Percentiles rank a stretch among this genome's conserved stretches.
These are phyloP conservation scores for Piper betle DNA, from an alignment of 164 flowering plant species.

Conservation along the genomic window DNA sequence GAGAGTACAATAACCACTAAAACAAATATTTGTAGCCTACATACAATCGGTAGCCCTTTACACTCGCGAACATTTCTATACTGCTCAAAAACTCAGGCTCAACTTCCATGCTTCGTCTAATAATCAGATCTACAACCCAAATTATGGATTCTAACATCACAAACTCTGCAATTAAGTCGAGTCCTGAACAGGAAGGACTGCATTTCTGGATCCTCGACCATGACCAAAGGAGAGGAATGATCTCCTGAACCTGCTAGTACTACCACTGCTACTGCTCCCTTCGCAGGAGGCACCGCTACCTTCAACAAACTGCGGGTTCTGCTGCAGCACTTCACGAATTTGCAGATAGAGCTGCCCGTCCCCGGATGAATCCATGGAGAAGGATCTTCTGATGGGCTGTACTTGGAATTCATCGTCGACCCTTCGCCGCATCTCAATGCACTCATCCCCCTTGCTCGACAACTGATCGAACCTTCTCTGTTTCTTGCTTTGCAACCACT, in stretches of 20 bases:
- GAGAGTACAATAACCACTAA: too few species aligned
- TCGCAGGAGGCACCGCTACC: slow-evolving; percentile 29
- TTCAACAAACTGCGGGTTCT: slow-evolving; percentile 25
- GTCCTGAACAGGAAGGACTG: slow-evolving; percentile 48
- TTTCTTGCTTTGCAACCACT: slow-evolving; percentile 18
- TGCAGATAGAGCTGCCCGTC: slow-evolving; percentile 52
- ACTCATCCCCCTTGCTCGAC: slow-evolving; percentile 82
- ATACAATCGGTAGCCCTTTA: too few species aligned
- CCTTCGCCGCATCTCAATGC: slow-evolving; percentile 44
- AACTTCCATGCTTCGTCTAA: too few species aligned
- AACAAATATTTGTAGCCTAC: too few species aligned
- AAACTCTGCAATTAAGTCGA: slow-evolving; percentile 16
- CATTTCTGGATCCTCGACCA: slow-evolving; percentile 49
- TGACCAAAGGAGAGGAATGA: slow-evolving; percentile 68
- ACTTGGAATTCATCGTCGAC: slow-evolving; percentile 38
- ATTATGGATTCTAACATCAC: too few species aligned
- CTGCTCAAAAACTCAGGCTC: too few species aligned
- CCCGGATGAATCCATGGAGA: slow-evolving; percentile 79
- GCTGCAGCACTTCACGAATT: slow-evolving; percentile 45
- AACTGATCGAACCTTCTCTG: slow-evolving; percentile 27
- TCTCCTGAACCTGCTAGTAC: slow-evolving; percentile 29
- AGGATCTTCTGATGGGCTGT: slow-evolving; percentile 71
- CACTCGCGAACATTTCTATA: too few species aligned
- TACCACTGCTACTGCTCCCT: slow-evolving; percentile 9
- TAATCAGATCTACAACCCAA: too few species aligned